Percentiles rank a stretch among this genome's conserved stretches.
Evolutionary conservation across 192 early-diverging fungal species (phyloP).

Genomic region (Coemansia sp.): DNA sequence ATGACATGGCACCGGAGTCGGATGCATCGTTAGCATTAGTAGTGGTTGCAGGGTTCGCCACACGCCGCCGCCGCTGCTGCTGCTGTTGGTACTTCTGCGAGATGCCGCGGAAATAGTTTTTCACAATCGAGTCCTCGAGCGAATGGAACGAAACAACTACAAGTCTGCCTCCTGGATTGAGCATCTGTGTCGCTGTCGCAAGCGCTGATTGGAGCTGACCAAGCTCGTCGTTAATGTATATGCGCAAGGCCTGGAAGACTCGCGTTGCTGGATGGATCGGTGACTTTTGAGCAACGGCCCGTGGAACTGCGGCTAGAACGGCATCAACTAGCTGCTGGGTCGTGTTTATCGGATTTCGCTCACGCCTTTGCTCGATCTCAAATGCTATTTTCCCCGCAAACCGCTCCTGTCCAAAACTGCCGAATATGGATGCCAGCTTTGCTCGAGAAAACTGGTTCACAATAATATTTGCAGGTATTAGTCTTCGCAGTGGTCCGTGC

Average conservation of each 20-base stretch:
- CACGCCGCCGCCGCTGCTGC: neutral
- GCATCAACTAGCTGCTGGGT: constrained; percentile 60
- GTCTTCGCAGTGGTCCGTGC: constrained; percentile 25
- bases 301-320: constrained; percentile 56
- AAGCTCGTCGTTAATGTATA: constrained; percentile 74
- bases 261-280: constrained; percentile 57
- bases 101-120: constrained; percentile 53
- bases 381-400: constrained; percentile 59
- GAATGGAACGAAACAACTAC: constrained; percentile 73
- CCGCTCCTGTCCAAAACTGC: constrained; percentile 66
- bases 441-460: constrained; percentile 63
- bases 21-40: neutral
- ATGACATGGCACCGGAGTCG: neutral
- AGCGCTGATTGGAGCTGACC: constrained; percentile 59
- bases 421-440: constrained; percentile 65
- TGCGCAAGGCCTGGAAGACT: constrained; percentile 63
- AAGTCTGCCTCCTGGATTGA: constrained; percentile 57
- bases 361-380: constrained; percentile 60
- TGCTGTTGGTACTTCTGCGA: constrained; percentile 2
- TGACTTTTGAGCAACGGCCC: constrained; percentile 28
- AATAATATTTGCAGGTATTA: constrained; percentile 62
- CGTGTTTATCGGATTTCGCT: constrained; percentile 52
- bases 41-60: neutral
- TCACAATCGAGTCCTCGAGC: constrained; percentile 71
- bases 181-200: constrained; percentile 52